Evolutionary conservation across 805 yeast species (phyloP).

Genomic region (Saturnispora halmiae): DNA sequence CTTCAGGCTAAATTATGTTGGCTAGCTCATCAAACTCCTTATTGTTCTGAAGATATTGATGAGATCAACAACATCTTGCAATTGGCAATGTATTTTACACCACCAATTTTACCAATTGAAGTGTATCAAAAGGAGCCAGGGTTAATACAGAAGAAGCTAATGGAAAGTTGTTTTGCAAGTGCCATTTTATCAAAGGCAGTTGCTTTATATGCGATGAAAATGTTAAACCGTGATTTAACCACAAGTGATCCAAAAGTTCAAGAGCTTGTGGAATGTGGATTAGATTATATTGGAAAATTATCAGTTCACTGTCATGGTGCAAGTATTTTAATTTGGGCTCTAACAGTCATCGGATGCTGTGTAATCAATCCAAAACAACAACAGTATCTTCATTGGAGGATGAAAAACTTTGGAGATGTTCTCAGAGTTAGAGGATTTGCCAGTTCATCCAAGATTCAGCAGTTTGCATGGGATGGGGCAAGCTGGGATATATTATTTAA

Average conservation of each 20-base stretch:
- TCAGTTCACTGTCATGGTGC: constrained; percentile 14
- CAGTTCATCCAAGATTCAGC: constrained; percentile 11
- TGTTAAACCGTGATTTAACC: constrained; percentile 11
- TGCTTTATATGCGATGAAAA: constrained; percentile 12
- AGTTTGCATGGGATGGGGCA: constrained; percentile 15
- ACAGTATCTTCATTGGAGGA: constrained; percentile 14
- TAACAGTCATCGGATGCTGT: constrained; percentile 16
- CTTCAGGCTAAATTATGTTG: constrained; percentile 31
- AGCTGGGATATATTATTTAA: constrained; percentile 9
- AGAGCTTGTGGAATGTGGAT: constrained; percentile 9
- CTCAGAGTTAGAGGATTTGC: constrained; percentile 12
- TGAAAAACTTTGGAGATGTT: constrained; percentile 11
- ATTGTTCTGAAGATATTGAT: constrained; percentile 3
- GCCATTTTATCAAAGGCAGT: constrained; percentile 15
- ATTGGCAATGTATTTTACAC: constrained; percentile 13
- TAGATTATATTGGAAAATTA: constrained; percentile 10
- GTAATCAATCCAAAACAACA: constrained; percentile 11
- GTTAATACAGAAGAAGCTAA: constrained; percentile 14
- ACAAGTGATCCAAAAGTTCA: constrained; percentile 9
- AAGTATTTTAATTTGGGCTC: constrained; percentile 15
- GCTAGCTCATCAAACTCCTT: constrained; percentile 22
- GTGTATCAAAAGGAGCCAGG: constrained; percentile 14
- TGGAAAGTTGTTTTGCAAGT: constrained; percentile 18
- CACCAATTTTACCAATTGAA: constrained; percentile 15
- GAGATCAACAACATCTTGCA: constrained; percentile 7